These are phyloP conservation scores for Chalciporus pseudorubinellus DNA, from an alignment of 768 basidiomycete species.

Conservation along the genomic window DNA sequence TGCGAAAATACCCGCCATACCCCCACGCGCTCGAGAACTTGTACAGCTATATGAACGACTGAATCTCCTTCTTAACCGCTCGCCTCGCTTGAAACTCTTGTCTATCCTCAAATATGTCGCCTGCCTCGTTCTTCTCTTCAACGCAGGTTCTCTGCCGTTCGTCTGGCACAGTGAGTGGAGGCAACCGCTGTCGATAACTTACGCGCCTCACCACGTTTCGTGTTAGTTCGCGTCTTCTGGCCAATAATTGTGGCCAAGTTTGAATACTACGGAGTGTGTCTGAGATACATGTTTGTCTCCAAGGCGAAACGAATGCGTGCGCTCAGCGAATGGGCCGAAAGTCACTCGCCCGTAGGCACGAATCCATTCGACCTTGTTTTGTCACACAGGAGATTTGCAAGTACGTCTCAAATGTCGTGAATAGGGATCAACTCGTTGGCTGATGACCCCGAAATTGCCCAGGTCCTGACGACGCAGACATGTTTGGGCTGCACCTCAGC, in stretches of 20 bases:
- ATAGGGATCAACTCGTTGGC: not conserved
- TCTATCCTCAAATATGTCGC: slow-evolving; percentile 17
- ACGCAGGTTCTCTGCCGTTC: slow-evolving; percentile 59
- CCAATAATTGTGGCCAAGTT: slow-evolving; percentile 41
- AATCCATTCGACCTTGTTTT: slow-evolving; percentile 51
- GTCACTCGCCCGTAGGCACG: slow-evolving; percentile 49
- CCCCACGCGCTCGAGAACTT: not conserved
- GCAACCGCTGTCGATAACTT: not conserved
- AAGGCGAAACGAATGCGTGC: slow-evolving; percentile 30
- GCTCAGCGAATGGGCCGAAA: slow-evolving; percentile 46
- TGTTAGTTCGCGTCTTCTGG: slow-evolving; percentile 52
- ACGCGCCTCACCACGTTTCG: not conserved
- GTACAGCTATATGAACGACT: slow-evolving; percentile 3
- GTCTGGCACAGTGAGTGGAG: slow-evolving; percentile 63
- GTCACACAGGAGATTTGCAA: slow-evolving; percentile 50
- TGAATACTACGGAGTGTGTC: slow-evolving; percentile 31
- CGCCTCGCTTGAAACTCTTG: slow-evolving; percentile 3
- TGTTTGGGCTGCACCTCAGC: slow-evolving; percentile 67
- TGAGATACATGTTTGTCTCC: slow-evolving; percentile 40
- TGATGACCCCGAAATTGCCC: not conserved
- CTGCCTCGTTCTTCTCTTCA: slow-evolving; percentile 52
- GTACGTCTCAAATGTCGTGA: slow-evolving; percentile 35
- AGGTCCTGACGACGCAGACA: slow-evolving; percentile 71
- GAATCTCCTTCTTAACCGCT: slow-evolving; percentile 1
- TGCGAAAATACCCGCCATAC: slow-evolving; percentile 14